A percentile compares a stretch with the other conserved stretches of the same genome.
phyloP scores from a whole-genome alignment of 75 land plant species.

The Chamaecyparis obtusa region DNA sequence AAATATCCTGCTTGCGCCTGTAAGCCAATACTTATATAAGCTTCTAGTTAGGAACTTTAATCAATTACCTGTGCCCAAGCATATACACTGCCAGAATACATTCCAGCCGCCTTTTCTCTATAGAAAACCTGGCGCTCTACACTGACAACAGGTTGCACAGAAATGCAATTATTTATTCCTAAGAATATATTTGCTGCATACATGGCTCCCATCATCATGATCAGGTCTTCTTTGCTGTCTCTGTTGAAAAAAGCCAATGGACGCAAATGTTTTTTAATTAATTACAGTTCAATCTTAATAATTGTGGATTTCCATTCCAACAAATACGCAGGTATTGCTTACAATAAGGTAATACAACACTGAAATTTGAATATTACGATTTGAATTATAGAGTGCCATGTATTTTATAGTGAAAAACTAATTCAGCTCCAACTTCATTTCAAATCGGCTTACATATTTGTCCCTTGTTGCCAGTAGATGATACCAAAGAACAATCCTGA shows the following conservation, averaged over 20 bases:
- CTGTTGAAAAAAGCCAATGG: neutral
- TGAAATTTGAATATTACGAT: neutral
- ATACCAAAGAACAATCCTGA: slow-evolving; percentile 24
- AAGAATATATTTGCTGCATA: slow-evolving; percentile 31
- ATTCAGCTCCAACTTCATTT: neutral
- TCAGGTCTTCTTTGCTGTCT: slow-evolving; percentile 20
- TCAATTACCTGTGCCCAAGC: slow-evolving; percentile 40
- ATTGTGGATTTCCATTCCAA: neutral
- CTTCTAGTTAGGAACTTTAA: neutral
- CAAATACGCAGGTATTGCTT: neutral
- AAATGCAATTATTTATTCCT: slow-evolving; percentile 38
- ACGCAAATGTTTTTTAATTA: neutral
- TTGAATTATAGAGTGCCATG: neutral
- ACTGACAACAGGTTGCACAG: slow-evolving; percentile 40
- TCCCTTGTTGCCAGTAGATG: slow-evolving; percentile 32
- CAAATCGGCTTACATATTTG: slow-evolving; percentile 12
- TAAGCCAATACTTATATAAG: neutral
- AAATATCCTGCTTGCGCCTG: neutral
- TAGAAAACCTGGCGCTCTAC: slow-evolving; percentile 42
- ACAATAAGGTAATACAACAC: neutral
- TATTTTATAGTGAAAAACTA: neutral
- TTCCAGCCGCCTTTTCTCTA: slow-evolving; percentile 57
- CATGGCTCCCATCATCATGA: slow-evolving; percentile 48
- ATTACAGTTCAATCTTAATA: neutral
- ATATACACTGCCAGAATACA: slow-evolving; percentile 54